Evolutionary conservation across 108 stramenopile species (phyloP), one percentile per base, ranked within the genome.

Genomic region (Parietichytrium sp.): DNA sequence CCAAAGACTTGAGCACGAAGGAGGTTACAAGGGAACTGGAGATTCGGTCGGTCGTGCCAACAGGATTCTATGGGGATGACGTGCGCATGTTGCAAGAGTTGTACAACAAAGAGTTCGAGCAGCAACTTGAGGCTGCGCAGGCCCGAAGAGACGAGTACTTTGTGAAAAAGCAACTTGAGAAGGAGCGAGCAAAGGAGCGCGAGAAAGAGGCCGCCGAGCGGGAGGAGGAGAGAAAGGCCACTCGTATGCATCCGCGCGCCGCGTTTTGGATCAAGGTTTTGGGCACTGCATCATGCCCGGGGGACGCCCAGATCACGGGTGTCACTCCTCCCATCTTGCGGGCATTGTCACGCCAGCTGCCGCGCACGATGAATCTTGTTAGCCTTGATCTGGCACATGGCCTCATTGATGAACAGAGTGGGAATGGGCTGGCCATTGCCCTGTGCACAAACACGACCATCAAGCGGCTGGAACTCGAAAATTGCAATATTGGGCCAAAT

Each of bases 311-410:
- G 48, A 20, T 49, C 10, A 47, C 47, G 48, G 15, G 49, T 49
- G 29, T 78, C 23, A 49, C 47, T 6, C 45, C 47, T 29, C 45
- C 45, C 4, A n/a, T 78, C n/a, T 49, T 20, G 16, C 47, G 78
- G 20, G 38, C 78, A 4, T 18, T 78, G 20, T 49, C n/a, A 15
- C 20, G 26, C 4, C 78, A 20, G 12, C 25, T 78, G 49, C 79
- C 7, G 25, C 49, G 23, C 16, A 29, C 27, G 7, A 49, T 0
- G 8, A 29, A 50, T 48, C 48, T 72, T 27, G 20, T 45, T 6
- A 72, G 61, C 33, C 61, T 72, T 72, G 61, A 72, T 27, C 61
- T 72, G 6, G 36, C 61, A 23, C 33, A 72, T 42, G 45, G 61
- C 61, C 23, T 45, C 38, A 23, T 72, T n/a, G 61, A 25, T 25